Evolutionary conservation across 768 basidiomycete species (phyloP).

Genomic region (Pleurotus platypus): DNA sequence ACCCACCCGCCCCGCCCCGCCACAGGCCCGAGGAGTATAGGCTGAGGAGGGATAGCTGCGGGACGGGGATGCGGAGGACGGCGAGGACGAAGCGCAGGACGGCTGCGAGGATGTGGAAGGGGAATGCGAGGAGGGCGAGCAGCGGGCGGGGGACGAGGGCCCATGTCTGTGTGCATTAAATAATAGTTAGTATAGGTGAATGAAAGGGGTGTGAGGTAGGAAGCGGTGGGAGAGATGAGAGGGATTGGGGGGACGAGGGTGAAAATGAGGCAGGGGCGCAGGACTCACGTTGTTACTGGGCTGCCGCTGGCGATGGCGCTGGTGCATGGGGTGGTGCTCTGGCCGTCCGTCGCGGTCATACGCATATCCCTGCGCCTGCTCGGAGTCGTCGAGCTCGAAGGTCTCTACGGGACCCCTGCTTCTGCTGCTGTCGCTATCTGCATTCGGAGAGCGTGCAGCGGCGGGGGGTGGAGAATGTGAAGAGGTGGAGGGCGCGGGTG

Average conservation of each 20-base stretch:
- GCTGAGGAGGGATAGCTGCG: constrained; percentile 49
- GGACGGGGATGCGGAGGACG: constrained; percentile 65
- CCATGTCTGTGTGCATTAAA: constrained; percentile 6
- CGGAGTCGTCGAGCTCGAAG: constrained; percentile 53
- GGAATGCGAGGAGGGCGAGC: constrained; percentile 50
- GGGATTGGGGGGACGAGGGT: constrained; percentile 9
- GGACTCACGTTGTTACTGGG: too few relatives aligned
- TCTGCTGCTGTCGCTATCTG: neutral
- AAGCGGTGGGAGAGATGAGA: constrained; percentile 10
- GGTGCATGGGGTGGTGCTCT: neutral
- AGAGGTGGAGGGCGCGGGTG: neutral
- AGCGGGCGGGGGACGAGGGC: constrained; percentile 32
- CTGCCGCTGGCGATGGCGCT: too few relatives aligned
- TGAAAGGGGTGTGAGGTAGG: too few relatives aligned
- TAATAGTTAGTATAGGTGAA: too few relatives aligned
- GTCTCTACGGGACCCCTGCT: constrained; percentile 22
- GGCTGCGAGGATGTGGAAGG: constrained; percentile 56
- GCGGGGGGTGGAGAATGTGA: too few relatives aligned
- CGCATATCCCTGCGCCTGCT: constrained; percentile 21
- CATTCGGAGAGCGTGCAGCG: too few relatives aligned
- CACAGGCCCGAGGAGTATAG: constrained; percentile 25
- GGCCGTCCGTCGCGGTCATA: constrained; percentile 11
- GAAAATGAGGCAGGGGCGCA: constrained; percentile 7
- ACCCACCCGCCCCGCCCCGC: too few relatives aligned
- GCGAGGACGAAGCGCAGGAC: constrained; percentile 66